Base-by-base conservation (phyloP, 108 stramenopile species). In the Hondaea fermentalgiana region DNA sequence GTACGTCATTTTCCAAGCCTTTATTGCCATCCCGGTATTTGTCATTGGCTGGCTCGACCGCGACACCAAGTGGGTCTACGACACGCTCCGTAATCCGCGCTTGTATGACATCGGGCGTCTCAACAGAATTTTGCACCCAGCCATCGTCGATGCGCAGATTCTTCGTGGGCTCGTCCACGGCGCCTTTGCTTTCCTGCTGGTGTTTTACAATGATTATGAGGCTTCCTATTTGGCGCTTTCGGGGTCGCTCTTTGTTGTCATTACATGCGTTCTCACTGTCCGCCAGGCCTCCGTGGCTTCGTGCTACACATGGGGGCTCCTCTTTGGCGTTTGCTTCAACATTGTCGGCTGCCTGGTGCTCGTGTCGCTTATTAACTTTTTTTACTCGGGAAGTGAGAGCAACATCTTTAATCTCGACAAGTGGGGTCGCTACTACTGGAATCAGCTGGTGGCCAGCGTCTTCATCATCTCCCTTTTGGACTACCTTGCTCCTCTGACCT, bases 11-110 rank as follows among this genome's bases (percentile, higher is more conserved):
- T 93, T 90, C 69, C 91, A 94, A 87, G 90, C 93, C 53, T 92
- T 91, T 64, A 71, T 94, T 0, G 94, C 91, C 21, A 57, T 95
- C 42, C 93, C 93, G 44, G 92, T 93, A 60, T 64, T 94, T 4
- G 58, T 91, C 25, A 60, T 88, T 14, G 95, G 95, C 55, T 87
- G 92, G 5, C 92, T 94, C 83, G 95, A 95, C 72, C 93, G 88
- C n/a, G 95, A 95, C 88, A 53, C 93, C 17, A 44, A 88, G 6
- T 88, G 87, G 60, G 87, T 90, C 35, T 71, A 87, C 42, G 87
- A 42, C 45, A 89, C 91, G 28, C 58, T 93, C n/a, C 58, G 47
- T 42, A 59, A 92, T 76, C 94, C 94, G 5, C 47, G 51, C 23
- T 87, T 92, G 3, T 93, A 93, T 91, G 87, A 58, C 28, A 43